phyloP scores from a whole-genome alignment of 2,329 filamentous ascomycete genomes.

The Diaporthe nobilis region DNA sequence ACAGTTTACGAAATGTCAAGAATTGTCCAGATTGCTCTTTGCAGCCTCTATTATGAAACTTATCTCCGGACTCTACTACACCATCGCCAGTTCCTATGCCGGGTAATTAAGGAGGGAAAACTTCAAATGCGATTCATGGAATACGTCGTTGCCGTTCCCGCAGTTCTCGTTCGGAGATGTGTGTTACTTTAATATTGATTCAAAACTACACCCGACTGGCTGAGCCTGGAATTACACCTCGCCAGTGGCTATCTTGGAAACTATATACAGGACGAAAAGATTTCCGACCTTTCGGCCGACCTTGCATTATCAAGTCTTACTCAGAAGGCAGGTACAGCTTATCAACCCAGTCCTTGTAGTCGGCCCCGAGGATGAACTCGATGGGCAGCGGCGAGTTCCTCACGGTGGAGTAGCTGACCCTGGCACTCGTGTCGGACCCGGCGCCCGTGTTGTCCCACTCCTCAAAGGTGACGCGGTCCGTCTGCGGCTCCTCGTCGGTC shows the following conservation, averaged over 20 bases:
- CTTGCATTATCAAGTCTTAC: neutral
- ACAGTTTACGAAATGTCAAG: neutral
- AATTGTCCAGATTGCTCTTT: neutral
- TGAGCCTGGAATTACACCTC: neutral
- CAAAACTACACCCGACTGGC: neutral
- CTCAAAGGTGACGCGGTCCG: constrained; percentile 69
- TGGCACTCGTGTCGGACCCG: constrained; percentile 60
- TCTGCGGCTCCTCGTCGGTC: constrained; percentile 52
- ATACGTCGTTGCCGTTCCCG: no score
- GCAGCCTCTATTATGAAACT: no score
- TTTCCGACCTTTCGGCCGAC: neutral
- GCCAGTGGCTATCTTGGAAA: neutral
- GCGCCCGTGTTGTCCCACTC: constrained; percentile 67
- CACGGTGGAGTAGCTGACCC: constrained; percentile 61
- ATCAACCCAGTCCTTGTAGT: constrained; percentile 35
- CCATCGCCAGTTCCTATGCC: no score
- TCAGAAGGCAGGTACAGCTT: constrained; percentile 1
- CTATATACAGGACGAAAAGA: constrained; percentile 24
- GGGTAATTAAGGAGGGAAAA: no score
- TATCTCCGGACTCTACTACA: neutral
- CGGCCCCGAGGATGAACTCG: constrained; percentile 47
- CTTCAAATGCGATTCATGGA: neutral
- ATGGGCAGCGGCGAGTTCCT: constrained; percentile 49
- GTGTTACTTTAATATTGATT: neutral
- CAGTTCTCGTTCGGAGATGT: neutral